Percentiles rank a stretch among this genome's conserved stretches.
Conservation (phyloP, 441 rosid species). For the Geranium incanum region DNA sequence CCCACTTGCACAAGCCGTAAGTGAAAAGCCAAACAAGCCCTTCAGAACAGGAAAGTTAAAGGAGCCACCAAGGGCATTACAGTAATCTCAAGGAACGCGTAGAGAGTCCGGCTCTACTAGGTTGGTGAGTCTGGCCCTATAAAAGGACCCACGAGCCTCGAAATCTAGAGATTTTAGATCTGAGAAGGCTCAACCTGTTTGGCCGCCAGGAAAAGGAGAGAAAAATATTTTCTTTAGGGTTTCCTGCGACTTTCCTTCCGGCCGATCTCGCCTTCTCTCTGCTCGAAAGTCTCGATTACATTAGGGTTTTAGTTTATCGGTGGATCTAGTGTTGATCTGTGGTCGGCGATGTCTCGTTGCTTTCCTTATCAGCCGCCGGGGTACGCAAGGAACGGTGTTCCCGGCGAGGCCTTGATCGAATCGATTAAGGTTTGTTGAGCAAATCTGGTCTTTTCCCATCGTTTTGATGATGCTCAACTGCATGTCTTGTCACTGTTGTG, state of each 20-base stretch:
- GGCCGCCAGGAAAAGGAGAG: neutral
- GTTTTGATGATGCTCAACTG: slow-evolving; percentile 32
- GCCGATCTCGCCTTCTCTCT: neutral
- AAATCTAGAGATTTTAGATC: neutral
- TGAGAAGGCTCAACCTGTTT: neutral
- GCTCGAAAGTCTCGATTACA: neutral
- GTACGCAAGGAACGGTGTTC: slow-evolving; percentile 30
- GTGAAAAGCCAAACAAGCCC: neutral
- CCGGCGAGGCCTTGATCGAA: slow-evolving; percentile 43
- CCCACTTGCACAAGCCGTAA: neutral
- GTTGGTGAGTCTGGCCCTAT: slow-evolving; percentile 2
- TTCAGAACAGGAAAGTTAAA: neutral
- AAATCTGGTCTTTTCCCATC: slow-evolving; percentile 30
- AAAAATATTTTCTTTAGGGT: neutral
- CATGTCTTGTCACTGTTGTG: slow-evolving; percentile 10
- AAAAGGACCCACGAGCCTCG: neutral
- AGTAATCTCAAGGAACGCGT: neutral
- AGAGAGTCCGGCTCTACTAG: slow-evolving; percentile 6
- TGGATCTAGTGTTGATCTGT: neutral
- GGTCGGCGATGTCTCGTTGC: slow-evolving; percentile 54
- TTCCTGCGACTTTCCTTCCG: neutral
- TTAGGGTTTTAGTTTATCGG: neutral
- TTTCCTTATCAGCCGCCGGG: slow-evolving; percentile 43
- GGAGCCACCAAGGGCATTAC: slow-evolving; percentile 3
- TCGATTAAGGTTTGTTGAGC: slow-evolving; percentile 74